Conservation (phyloP, 164 flowering plant species). For the Vitis rupestris region DNA sequence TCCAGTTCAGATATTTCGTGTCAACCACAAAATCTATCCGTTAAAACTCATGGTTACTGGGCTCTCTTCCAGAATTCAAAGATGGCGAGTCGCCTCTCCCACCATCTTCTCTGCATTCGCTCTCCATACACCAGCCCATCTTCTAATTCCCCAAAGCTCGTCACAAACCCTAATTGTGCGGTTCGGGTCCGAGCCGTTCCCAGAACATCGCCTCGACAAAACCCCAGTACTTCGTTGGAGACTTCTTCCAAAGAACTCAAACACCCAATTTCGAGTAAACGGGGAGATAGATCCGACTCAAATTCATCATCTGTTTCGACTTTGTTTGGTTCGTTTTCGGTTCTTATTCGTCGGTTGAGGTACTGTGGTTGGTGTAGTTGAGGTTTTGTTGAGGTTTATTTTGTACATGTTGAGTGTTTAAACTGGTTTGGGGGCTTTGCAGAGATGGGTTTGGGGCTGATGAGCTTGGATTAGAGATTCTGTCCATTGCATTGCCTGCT, state of each 20-base stretch:
- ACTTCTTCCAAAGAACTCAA: constrained; percentile 7
- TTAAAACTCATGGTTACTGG: too few species aligned
- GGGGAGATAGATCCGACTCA: background rate
- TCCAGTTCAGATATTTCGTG: too few species aligned
- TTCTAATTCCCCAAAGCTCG: background rate
- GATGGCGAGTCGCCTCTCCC: constrained; percentile 16
- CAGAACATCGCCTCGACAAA: constrained; percentile 8
- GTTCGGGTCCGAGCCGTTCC: background rate
- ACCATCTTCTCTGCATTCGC: constrained; percentile 3
- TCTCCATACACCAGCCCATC: constrained; percentile 1
- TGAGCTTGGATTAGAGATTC: constrained; percentile 53
- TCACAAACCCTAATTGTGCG: constrained; percentile 4
- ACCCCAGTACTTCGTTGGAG: constrained; percentile 1
- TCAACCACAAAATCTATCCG: too few species aligned
- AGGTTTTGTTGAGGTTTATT: background rate
- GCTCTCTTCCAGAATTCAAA: background rate
- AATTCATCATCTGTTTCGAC: background rate
- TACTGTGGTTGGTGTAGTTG: background rate
- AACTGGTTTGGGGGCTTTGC: background rate
- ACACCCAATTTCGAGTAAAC: background rate
- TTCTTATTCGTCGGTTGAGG: constrained; percentile 26
- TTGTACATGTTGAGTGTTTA: background rate
- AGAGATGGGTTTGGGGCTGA: constrained; percentile 44
- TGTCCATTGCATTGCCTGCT: constrained; percentile 79
- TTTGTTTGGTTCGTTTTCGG: constrained; percentile 10